These are phyloP conservation scores for Pleurotus sapidus DNA, from an alignment of 768 basidiomycete genomes.

Conservation along the genomic window DNA sequence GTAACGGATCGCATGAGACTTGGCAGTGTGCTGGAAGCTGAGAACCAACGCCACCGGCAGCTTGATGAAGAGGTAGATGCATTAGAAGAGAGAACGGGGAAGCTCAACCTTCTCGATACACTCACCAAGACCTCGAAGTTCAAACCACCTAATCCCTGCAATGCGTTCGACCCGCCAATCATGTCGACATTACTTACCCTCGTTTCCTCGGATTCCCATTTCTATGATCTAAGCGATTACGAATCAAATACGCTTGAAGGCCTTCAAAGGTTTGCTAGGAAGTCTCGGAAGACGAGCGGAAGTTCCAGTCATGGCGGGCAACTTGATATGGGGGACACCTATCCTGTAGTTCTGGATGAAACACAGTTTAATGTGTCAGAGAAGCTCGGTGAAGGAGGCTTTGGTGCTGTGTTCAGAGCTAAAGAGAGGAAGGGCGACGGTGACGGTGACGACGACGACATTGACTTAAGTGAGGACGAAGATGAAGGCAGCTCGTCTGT, in stretches of 20 bases:
- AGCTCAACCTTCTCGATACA: slow-evolving; percentile 63
- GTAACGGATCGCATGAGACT: slow-evolving; percentile 28
- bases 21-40: slow-evolving; percentile 8
- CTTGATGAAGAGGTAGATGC: slow-evolving; percentile 18
- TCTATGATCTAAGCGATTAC: slow-evolving; percentile 53
- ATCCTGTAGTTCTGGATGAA: slow-evolving; percentile 61
- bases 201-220: slow-evolving; percentile 57
- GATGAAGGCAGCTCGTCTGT: slow-evolving; percentile 51
- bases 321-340: slow-evolving; percentile 33
- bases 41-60: slow-evolving; percentile 6
- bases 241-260: slow-evolving; percentile 59
- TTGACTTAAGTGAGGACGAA: slow-evolving; percentile 54
- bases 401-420: slow-evolving; percentile 92
- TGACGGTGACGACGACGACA: slow-evolving; percentile 48
- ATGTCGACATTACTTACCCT: slow-evolving; percentile 62
- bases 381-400: slow-evolving; percentile 96
- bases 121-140: slow-evolving; percentile 61
- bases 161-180: slow-evolving; percentile 73
- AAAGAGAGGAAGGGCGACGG: slow-evolving; percentile 42
- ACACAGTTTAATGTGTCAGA: slow-evolving; percentile 68
- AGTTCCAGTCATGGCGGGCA: slow-evolving; percentile 29
- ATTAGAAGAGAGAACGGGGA: slow-evolving; percentile 61
- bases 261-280: slow-evolving; percentile 71
- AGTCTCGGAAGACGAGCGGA: slow-evolving; percentile 40
- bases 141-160: slow-evolving; percentile 83